Base-by-base conservation (phyloP, 257 asterid genomes). In the Solanum sejunctum region DNA sequence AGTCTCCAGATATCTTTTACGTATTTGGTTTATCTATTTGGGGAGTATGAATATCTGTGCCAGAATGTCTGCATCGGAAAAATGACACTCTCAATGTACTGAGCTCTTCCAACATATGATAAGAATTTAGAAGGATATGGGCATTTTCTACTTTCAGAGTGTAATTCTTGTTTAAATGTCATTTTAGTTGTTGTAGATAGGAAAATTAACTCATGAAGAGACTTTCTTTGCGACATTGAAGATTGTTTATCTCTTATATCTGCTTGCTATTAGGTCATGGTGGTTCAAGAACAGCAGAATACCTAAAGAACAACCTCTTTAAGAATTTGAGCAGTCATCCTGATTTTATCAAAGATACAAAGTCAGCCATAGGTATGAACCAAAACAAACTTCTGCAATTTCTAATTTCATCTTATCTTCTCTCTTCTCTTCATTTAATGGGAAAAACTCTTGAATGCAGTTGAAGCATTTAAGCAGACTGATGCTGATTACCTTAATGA, bases 231-330 rank as follows among this genome's bases (percentile, higher is more conserved):
- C 82, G 13, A 57, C 18, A 23, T 47, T 12, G 80, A 52, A 57
- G 41, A 43, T 23, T 49, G 32, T 45, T 58, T 66, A 16, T 83
- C 45, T 51, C 54, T 69, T 85, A 56, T 77, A 60, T 75, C 8
- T 57, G 63, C 80, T 85, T 66, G 80, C 57, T 82, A 75, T 82
- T 85, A 94, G 98, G 98, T 61, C 98, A 93, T 84, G 98, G 98
- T 83, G 98, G 98, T 55, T 90, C 91, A 45, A 89, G 92, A 89
- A 92, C 98, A 66, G 97, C 98, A 28, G 94, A 92, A 75, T 94
- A 94, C 89, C 92, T 94, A 39, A 93, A 93, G 93, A 90, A 90
- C 77, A 91, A 94, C 85, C 98, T 94, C 85, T 94, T 94, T 85
- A 88, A 89, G 83, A 93, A 92, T 89, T 88, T 94, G 75, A 89